Conservation (phyloP, 2,329 filamentous ascomycete species). For the Diaporthe citrichinensis region DNA sequence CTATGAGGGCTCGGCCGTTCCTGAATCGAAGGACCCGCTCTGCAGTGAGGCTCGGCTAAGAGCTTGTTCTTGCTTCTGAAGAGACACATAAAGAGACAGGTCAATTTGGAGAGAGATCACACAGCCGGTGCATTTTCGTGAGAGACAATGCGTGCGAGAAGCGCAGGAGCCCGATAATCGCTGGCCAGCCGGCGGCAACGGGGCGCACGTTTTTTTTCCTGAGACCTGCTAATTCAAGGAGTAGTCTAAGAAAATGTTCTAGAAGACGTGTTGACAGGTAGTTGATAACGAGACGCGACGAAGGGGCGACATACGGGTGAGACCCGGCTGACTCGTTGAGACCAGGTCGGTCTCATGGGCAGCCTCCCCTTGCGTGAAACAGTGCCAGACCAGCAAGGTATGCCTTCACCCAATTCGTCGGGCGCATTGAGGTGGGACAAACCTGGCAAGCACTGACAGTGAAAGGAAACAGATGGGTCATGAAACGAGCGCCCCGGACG, state of each 20-base stretch:
- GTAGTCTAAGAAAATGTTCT: constrained; percentile 22
- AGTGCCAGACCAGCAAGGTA: constrained; percentile 18
- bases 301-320: constrained; percentile 25
- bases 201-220: background rate
- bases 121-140: constrained; percentile 1
- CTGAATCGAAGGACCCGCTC: constrained; percentile 21
- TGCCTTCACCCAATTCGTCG: constrained; percentile 30
- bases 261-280: constrained; percentile 33
- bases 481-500: constrained; percentile 36
- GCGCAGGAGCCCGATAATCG: background rate
- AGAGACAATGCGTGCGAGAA: background rate
- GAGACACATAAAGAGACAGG: background rate
- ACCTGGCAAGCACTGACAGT: constrained; percentile 25
- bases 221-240: constrained; percentile 25
- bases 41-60: constrained; percentile 20
- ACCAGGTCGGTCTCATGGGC: constrained; percentile 23
- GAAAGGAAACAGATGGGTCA: constrained; percentile 31
- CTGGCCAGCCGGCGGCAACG: constrained; percentile 10
- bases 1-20: constrained; percentile 15
- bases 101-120: background rate
- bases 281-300: constrained; percentile 32
- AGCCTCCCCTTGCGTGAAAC: constrained; percentile 33
- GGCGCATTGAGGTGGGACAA: constrained; percentile 15
- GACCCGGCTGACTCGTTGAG: constrained; percentile 35
- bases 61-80: constrained; percentile 18